Conservation (phyloP, 305 asterid genomes). For the Plantago coronopus region DNA sequence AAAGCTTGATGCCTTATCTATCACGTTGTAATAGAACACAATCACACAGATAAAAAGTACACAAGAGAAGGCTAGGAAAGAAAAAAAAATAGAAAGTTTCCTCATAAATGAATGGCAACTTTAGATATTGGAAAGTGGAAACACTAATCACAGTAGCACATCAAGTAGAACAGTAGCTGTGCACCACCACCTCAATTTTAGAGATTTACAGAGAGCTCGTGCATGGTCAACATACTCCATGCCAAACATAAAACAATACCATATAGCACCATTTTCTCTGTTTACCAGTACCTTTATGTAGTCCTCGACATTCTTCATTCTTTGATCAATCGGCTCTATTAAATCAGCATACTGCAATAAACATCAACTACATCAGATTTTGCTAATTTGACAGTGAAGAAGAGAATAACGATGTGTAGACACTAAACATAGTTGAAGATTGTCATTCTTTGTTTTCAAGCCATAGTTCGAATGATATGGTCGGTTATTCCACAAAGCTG, state of each 20-base stretch:
- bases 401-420: too few relatives aligned
- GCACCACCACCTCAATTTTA: too few relatives aligned
- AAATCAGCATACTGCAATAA: conserved; percentile 57
- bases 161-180: too few relatives aligned
- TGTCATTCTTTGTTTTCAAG: too few relatives aligned
- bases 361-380: conserved; percentile 4
- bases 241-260: background rate
- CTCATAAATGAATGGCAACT: background rate
- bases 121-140: too few relatives aligned
- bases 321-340: conserved; percentile 67
- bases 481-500: background rate
- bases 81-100: background rate
- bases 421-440: too few relatives aligned
- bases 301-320: conserved; percentile 67
- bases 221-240: background rate
- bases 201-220: background rate
- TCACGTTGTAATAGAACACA: too few relatives aligned
- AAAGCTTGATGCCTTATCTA: background rate
- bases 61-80: too few relatives aligned
- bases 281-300: conserved; percentile 60
- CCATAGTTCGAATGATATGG: background rate
- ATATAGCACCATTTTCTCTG: conserved; percentile 8
- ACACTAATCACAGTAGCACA: too few relatives aligned
- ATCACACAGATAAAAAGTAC: too few relatives aligned
- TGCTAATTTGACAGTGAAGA: conserved; percentile 13